Evolutionary conservation across 257 asterid species (phyloP).

Genomic region (Solanum tacnaense): DNA sequence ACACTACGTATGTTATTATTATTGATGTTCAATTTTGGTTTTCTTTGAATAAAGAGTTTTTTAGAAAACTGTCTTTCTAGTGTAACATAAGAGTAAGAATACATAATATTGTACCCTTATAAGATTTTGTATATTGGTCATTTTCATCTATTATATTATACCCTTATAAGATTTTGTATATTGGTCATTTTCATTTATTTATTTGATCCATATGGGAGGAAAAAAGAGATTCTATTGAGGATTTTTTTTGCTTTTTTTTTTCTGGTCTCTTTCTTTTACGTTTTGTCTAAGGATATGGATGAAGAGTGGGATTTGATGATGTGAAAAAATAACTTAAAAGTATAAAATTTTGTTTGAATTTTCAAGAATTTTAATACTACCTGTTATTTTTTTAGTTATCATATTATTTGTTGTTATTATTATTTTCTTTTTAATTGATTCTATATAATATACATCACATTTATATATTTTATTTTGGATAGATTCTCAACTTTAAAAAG

Average conservation of each 20-base stretch:
- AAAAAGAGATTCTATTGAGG: not conserved
- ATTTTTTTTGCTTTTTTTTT: not conserved
- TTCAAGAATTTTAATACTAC: too few species aligned
- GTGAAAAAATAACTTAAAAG: not conserved
- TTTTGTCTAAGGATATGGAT: not conserved
- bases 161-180: not conserved
- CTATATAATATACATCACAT: fast-evolving
- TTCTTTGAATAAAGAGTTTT: fast-evolving
- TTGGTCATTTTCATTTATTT: not conserved
- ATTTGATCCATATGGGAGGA: not conserved
- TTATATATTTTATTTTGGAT: not conserved
- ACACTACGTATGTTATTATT: not conserved
- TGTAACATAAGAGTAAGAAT: not conserved
- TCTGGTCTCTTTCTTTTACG: not conserved
- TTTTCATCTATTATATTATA: not conserved
- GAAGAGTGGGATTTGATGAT: not conserved
- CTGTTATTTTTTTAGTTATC: not conserved
- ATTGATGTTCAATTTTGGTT: too few species aligned
- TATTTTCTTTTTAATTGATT: too few species aligned
- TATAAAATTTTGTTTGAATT: not conserved
- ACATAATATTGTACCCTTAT: not conserved
- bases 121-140: not conserved
- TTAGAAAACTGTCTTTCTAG: too few species aligned
- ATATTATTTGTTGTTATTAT: not conserved
- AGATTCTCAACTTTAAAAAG: not conserved